These are phyloP conservation scores for Citrus sp. DNA, from an alignment of 345 rosid species.

Conservation along the genomic window DNA sequence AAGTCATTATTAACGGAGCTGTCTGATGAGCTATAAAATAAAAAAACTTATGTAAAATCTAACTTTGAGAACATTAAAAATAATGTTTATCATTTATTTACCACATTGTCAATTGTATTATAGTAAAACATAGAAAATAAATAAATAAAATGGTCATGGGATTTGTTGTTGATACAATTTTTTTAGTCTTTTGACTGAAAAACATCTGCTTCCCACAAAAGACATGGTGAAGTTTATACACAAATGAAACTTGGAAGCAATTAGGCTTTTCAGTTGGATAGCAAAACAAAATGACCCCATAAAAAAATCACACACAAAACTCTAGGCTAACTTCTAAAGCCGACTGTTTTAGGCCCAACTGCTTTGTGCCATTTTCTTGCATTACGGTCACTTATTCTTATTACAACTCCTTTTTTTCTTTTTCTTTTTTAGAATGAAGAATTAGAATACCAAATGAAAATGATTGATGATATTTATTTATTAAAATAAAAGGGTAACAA, in stretches of 20 bases:
- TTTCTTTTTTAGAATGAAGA: too few relatives aligned
- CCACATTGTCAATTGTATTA: neutral
- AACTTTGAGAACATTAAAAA: neutral
- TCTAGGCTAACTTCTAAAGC: neutral
- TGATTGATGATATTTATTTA: too few relatives aligned
- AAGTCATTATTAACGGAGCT: neutral
- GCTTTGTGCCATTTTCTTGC: neutral
- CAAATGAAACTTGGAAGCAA: neutral
- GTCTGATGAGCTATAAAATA: neutral
- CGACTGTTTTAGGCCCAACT: neutral
- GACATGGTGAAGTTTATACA: neutral
- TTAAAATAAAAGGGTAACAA: too few relatives aligned
- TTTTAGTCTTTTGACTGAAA: neutral
- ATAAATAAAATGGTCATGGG: neutral
- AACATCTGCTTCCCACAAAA: neutral
- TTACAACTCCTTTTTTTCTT: too few relatives aligned
- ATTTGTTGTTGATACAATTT: neutral
- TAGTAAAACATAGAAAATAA: too few relatives aligned
- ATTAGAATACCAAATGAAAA: too few relatives aligned
- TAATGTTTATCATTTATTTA: neutral
- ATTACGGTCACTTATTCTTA: neutral
- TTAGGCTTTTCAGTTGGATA: neutral
- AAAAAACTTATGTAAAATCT: neutral
- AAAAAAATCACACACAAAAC: too few relatives aligned
- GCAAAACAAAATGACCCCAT: neutral